phyloP scores from a whole-genome alignment of 2,329 filamentous ascomycete genomes.

The Cladosporium sp. region DNA sequence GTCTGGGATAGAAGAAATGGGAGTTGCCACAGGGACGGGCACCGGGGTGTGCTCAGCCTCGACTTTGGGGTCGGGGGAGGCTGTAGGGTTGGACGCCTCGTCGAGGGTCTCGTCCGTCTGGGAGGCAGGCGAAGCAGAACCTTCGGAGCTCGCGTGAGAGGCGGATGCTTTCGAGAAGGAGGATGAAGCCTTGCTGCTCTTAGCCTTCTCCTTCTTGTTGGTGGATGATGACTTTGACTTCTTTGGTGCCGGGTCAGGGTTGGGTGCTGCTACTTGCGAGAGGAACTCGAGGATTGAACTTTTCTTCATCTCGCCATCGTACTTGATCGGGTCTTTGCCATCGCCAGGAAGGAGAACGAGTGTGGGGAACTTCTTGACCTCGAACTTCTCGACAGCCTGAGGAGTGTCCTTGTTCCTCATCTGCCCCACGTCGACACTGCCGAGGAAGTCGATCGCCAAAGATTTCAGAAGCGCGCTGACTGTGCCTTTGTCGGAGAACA shows the following conservation, averaged over 20 bases:
- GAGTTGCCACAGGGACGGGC: conserved; percentile 55
- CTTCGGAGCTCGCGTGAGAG: conserved; percentile 53
- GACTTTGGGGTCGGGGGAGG: conserved; percentile 54
- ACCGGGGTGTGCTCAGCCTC: conserved; percentile 47
- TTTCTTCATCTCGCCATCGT: conserved; percentile 84
- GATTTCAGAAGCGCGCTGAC: conserved; percentile 80
- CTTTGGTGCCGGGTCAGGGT: conserved; percentile 67
- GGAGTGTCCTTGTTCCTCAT: conserved; percentile 77
- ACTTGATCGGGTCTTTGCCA: conserved; percentile 66
- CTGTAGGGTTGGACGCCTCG: conserved; percentile 51
- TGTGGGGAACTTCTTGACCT: conserved; percentile 74
- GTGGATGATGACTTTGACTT: conserved; percentile 42
- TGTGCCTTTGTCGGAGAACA: conserved; percentile 92
- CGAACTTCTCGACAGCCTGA: conserved; percentile 69
- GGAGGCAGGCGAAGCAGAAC: conserved; percentile 47
- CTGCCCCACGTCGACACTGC: conserved; percentile 75
- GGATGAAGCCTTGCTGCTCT: conserved; percentile 49
- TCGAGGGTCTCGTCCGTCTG: conserved; percentile 54
- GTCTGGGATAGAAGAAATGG: conserved; percentile 66
- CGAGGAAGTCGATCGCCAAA: conserved; percentile 87
- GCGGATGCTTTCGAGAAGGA: conserved; percentile 53
- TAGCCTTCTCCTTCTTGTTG: conserved; percentile 46
- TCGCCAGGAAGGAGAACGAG: conserved; percentile 76
- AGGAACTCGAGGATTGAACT: conserved; percentile 79
- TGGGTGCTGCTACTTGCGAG: conserved; percentile 73